Base-by-base conservation (phyloP, 148 eudicot genomes). In the Diospyros kaki region DNA sequence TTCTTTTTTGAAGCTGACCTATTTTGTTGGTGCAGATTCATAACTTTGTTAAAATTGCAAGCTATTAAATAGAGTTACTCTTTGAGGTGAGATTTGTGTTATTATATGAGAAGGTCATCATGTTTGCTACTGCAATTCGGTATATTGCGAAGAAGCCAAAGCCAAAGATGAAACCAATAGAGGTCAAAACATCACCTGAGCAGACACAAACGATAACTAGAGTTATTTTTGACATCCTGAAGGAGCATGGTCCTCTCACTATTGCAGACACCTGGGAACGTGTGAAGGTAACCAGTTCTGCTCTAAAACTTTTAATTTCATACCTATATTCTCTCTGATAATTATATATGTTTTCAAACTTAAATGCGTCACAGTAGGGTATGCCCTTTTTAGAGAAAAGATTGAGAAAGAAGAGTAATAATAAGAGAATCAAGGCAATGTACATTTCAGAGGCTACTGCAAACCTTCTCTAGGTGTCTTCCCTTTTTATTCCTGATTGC, bases 211-310 rank as follows among this genome's bases (percentile, higher is more conserved):
- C 97, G 1, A 91, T 90, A 43, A 94, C 95, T 3, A 84, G 97
- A 53, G 83, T 77, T 13, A 84, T 94, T 60, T 94, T 94, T 54
- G 93, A 91, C 54, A 84, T 91, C 63, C 72, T 94, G 54, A 94
- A 89, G 86, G 95, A 94, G 51, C 97, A 94, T 64, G 98, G 97
- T 41, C 98, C 97, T 69, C 91, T 94, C 70, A 82, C 91, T 73
- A 77, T 94, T 14, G 88, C 91, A 6, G 91, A 94, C 58, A 87
- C 95, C 39, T 94, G 98, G 97, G 88, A 87, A 3, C 89, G 84
- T 38, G 84, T 94, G 46, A 83, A 94, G 93, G 98, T 93, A 60
- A 3, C 56, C 73, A 43, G 14, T 71, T 72, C 51, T 10, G n/a
- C 53, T 53, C 44, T 44, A 11, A 39, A n/a, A 46, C 11, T 45